phyloP scores from a whole-genome alignment of 2,329 filamentous ascomycete genomes.

The Camillea tinctor region DNA sequence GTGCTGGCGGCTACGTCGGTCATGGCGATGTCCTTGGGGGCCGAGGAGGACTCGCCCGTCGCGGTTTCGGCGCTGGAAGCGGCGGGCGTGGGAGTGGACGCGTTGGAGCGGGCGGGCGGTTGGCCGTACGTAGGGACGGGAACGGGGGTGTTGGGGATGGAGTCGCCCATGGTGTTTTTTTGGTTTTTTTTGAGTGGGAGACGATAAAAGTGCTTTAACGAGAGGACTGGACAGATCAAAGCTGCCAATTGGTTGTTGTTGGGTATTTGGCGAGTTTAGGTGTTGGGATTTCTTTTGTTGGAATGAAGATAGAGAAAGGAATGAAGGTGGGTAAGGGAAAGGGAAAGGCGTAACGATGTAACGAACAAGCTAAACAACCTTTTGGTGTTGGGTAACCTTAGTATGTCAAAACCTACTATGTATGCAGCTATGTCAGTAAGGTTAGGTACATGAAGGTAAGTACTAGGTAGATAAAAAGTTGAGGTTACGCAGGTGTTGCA shows the following conservation, averaged over 20 bases:
- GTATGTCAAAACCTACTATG: too few relatives aligned
- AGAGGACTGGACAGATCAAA: not conserved
- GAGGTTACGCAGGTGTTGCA: too few relatives aligned
- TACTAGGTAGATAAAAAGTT: too few relatives aligned
- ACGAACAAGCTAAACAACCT: too few relatives aligned
- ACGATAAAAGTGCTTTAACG: not conserved
- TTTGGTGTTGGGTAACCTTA: too few relatives aligned
- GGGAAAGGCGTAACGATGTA: not conserved
- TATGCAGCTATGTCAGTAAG: too few relatives aligned
- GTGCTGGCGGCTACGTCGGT: conserved; percentile 36
- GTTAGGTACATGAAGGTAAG: too few relatives aligned
- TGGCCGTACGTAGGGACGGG: conserved; percentile 29
- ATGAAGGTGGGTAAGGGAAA: not conserved
- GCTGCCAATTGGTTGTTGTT: not conserved
- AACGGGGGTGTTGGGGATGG: conserved; percentile 26
- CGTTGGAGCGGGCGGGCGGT: conserved; percentile 3
- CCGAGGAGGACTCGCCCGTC: conserved; percentile 9
- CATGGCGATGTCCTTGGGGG: conserved; percentile 42
- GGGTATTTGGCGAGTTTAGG: not conserved
- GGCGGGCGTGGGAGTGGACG: not conserved
- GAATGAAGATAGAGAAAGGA: not conserved
- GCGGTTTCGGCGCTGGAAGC: conserved; percentile 4
- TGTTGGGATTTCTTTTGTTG: not conserved
- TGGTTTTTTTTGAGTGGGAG: not conserved
- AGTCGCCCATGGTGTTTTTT: conserved; percentile 22